phyloP scores from a whole-genome alignment of 352 stramenopile genomes.

The Lagenidium giganteum region DNA sequence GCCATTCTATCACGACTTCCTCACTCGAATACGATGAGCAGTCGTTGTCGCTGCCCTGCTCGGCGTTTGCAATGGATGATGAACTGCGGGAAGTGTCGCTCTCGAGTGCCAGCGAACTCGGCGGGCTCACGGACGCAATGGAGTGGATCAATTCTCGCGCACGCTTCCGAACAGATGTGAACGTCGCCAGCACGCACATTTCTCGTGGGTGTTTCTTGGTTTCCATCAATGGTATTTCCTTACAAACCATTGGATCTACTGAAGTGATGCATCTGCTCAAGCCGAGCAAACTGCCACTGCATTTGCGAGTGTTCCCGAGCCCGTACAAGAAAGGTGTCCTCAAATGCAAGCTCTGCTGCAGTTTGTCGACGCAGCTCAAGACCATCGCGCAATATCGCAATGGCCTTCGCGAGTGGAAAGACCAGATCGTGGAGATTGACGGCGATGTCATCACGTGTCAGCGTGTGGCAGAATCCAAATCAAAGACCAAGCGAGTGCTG shows the following conservation, averaged over 20 bases:
- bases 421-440: slow-evolving; percentile 59
- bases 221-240: slow-evolving; percentile 47
- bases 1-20: neutral
- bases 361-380: slow-evolving; percentile 51
- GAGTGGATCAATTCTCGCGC: slow-evolving; percentile 57
- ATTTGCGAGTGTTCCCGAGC: slow-evolving; percentile 42
- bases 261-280: slow-evolving; percentile 36
- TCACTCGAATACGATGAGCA: slow-evolving; percentile 2
- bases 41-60: slow-evolving; percentile 9
- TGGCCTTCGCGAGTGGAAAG: slow-evolving; percentile 37
- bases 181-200: slow-evolving; percentile 18
- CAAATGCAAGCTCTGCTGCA: slow-evolving; percentile 43
- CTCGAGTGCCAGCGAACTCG: slow-evolving; percentile 4
- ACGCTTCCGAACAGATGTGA: slow-evolving; percentile 38
- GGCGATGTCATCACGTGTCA: slow-evolving; percentile 56
- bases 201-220: slow-evolving; percentile 53
- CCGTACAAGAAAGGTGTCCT: slow-evolving; percentile 42
- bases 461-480: slow-evolving; percentile 15
- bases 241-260: slow-evolving; percentile 47
- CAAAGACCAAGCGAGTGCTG: slow-evolving; percentile 32
- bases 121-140: slow-evolving; percentile 16
- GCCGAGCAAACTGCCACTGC: slow-evolving; percentile 24
- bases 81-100: neutral
- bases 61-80: slow-evolving; percentile 3
- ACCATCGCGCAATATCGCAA: slow-evolving; percentile 46